A percentile compares a stretch with the other conserved stretches of the same genome.
These are phyloP conservation scores for Dichomitus squalens DNA, from an alignment of 1,284 basidiomycete genomes.

Conservation along the genomic window DNA sequence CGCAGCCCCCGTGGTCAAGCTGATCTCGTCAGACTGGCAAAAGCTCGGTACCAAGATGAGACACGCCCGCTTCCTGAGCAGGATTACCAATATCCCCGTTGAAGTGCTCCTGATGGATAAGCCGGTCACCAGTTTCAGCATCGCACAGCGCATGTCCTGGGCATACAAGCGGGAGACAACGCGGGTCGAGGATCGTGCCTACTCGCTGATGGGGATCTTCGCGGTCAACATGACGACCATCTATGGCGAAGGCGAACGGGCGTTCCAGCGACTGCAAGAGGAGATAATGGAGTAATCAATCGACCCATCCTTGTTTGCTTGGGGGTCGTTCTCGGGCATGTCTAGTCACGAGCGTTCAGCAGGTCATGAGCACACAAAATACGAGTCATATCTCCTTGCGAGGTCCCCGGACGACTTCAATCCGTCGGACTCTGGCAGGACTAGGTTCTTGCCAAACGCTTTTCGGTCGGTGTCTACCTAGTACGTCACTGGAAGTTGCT, in stretches of 20 bases:
- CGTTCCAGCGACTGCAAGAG: slow-evolving; percentile 13
- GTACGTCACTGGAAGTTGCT: too few species aligned
- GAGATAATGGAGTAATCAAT: slow-evolving; percentile 10
- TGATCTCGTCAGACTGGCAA: slow-evolving; percentile 8
- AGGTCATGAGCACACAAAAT: not conserved
- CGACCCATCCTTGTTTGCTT: slow-evolving; percentile 12
- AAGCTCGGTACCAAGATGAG: slow-evolving; percentile 4
- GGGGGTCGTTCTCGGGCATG: not conserved
- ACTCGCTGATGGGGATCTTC: slow-evolving; percentile 16
- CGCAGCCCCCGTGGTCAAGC: slow-evolving; percentile 4
- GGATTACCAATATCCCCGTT: not conserved
- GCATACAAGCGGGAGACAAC: slow-evolving; percentile 8
- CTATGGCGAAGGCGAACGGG: too few species aligned
- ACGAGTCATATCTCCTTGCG: not conserved
- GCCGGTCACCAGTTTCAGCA: slow-evolving; percentile 3
- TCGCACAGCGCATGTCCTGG: slow-evolving; percentile 17
- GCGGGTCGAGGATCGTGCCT: slow-evolving; percentile 13
- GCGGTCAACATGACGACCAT: slow-evolving; percentile 11
- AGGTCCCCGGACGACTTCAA: not conserved
- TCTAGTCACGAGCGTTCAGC: not conserved
- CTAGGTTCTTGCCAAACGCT: too few species aligned
- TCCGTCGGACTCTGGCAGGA: too few species aligned
- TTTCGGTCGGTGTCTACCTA: too few species aligned
- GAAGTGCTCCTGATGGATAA: slow-evolving; percentile 1
- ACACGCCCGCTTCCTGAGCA: not conserved